Evolutionary conservation across 2,329 filamentous ascomycete genomes (phyloP), one percentile per base, ranked within the genome.

Genomic region (Fusarium euwallaceae): DNA sequence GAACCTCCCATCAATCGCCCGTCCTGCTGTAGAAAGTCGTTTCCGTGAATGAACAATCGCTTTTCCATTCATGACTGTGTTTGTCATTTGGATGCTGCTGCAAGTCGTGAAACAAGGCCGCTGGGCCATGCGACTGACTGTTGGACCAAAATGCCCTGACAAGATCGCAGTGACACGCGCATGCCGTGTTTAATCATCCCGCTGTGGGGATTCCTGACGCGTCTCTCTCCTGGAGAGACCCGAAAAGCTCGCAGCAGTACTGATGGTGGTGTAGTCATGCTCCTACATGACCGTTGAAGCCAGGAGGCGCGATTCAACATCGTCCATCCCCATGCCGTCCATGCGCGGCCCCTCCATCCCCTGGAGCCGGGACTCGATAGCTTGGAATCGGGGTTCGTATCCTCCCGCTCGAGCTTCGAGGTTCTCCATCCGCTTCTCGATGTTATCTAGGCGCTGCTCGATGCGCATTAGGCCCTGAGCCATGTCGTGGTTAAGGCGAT

Each of bases 401-500:
- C 78, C 78, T 51, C 80, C 81, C n/a, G 82, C 80, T 59, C 84
- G 84, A 59, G 82, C 81, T 77, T 91, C 88, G 36, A 91, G 83
- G 55, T 85, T 84, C 20, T 89, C 87, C 67, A 91, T 82, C n/a
- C 88, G 85, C 80, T 89, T 89, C 76, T 89, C 86, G 29, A 91
- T 84, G 59, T 83, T 83, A 17, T 89, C 87, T 9, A 89, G 83
- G 4, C 85, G 84, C 69, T 84, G 83, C 70, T 88, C 86, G 53
- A 91, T 84, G 56, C 87, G 85, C 73, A 84, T 81, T 68, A 91
- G 84, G 7, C 87, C 87, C 69, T 89, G 87, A 2, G 82, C 80
- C 79, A 90, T 85, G 41, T 91, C 89, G 78, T 91, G 89, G 66
- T 83, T 85, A 69, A 91, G 83, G 34, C 89, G 87, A 71, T 91